Evolutionary conservation across 2,329 filamentous ascomycete genomes (phyloP).

Genomic region (Fusarium sp.): DNA sequence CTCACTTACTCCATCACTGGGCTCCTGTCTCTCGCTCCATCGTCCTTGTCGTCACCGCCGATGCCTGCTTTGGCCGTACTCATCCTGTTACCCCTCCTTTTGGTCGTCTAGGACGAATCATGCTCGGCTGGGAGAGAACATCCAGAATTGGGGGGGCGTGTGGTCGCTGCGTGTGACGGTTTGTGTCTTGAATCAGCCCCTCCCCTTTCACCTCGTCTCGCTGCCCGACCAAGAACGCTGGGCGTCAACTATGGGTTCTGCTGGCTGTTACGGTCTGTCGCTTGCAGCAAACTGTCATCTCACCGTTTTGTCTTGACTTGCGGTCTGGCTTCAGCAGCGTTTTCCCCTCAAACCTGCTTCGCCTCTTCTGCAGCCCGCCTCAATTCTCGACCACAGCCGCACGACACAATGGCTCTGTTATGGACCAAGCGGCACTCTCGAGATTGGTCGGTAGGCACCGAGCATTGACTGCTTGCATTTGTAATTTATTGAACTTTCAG

Average conservation of each 20-base stretch:
- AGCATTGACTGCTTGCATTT: constrained; percentile 9
- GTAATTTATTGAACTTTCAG: constrained; percentile 12
- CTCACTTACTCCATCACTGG: constrained; percentile 12
- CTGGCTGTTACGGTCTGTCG: constrained; percentile 15
- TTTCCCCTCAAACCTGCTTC: neutral
- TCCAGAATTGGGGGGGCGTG: constrained; percentile 40
- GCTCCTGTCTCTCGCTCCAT: constrained; percentile 14
- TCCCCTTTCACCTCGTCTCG: constrained; percentile 34
- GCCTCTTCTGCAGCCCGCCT: constrained; percentile 19
- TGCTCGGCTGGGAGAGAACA: constrained; percentile 23
- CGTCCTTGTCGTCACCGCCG: neutral
- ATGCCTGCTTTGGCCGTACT: constrained; percentile 23
- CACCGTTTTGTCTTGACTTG: constrained; percentile 25
- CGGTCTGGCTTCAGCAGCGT: constrained; percentile 21
- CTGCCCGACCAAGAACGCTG: constrained; percentile 39
- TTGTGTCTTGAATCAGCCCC: constrained; percentile 46
- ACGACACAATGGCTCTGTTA: constrained; percentile 11
- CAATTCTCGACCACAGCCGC: neutral
- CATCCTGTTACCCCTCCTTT: constrained; percentile 21
- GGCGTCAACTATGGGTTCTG: constrained; percentile 24
- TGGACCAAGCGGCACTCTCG: constrained; percentile 11
- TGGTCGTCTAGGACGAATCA: constrained; percentile 29
- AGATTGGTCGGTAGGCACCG: constrained; percentile 16
- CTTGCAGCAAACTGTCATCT: constrained; percentile 20
- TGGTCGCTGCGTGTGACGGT: constrained; percentile 42